These are phyloP conservation scores for Diaporthe ilicicola DNA, from an alignment of 2,329 filamentous ascomycete species.

Conservation along the genomic window DNA sequence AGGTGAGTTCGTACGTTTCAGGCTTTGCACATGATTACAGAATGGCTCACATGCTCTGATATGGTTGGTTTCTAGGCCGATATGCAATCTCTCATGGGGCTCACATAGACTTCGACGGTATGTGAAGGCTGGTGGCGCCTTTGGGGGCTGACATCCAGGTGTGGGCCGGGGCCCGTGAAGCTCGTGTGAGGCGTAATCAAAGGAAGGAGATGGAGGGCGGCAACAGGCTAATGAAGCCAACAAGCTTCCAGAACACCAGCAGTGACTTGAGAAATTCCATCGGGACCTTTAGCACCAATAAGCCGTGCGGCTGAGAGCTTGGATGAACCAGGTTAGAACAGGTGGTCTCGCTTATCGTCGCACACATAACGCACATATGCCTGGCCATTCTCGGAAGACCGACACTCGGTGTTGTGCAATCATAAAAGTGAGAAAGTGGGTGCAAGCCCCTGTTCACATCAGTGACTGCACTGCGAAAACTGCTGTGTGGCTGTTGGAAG, in stretches of 20 bases:
- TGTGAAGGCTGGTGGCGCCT: not conserved
- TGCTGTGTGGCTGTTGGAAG: not conserved
- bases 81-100: not conserved
- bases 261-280: not conserved
- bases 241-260: not conserved
- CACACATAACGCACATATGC: not conserved
- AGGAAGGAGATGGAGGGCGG: not conserved
- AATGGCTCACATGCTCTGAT: not conserved
- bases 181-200: not conserved
- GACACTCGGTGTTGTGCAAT: not conserved
- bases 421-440: not conserved
- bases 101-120: not conserved
- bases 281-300: not conserved
- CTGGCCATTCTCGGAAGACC: not conserved
- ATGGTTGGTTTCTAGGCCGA: not conserved
- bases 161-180: not conserved
- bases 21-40: no score
- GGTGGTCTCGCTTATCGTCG: not conserved
- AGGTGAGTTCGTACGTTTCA: not conserved
- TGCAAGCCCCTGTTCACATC: not conserved
- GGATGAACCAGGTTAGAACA: not conserved
- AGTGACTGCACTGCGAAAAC: not conserved
- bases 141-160: not conserved
- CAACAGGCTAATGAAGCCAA: not conserved
- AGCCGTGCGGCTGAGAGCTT: not conserved